phyloP scores from a whole-genome alignment of 352 stramenopile species.

The Phytophthora brassicae region DNA sequence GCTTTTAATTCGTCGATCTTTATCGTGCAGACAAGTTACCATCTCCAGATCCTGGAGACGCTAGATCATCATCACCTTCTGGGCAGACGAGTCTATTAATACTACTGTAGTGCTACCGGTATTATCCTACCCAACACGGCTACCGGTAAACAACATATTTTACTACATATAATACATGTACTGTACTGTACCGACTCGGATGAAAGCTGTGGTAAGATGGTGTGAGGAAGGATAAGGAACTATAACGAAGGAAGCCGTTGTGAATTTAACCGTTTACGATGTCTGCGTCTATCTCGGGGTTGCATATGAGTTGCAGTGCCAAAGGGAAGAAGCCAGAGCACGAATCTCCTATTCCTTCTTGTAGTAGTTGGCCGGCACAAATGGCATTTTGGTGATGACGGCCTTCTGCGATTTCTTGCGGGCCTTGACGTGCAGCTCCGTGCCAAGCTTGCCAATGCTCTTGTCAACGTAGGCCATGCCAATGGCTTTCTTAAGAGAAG shows the following conservation, averaged over 20 bases:
- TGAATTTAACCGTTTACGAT: constrained; percentile 5
- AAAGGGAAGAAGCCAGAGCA: constrained; percentile 9
- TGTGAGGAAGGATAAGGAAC: neutral
- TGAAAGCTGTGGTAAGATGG: neutral
- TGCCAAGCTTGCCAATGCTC: constrained; percentile 89
- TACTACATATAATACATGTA: no score
- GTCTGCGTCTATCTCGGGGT: constrained; percentile 15
- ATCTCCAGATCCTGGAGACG: no score
- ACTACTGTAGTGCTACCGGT: no score
- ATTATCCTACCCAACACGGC: no score
- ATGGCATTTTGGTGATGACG: constrained; percentile 98
- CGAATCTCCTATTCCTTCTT: constrained; percentile 62
- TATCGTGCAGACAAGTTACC: no score
- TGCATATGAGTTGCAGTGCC: constrained; percentile 8
- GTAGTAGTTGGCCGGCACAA: constrained; percentile 97
- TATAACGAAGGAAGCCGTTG: neutral
- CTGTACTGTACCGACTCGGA: no score
- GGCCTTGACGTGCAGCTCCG: constrained; percentile 93
- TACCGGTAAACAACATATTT: no score
- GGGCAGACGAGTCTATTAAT: no score
- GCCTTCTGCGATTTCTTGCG: constrained; percentile 94
- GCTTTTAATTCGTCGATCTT: no score
- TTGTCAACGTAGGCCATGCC: constrained; percentile 99
- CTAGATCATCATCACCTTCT: no score
- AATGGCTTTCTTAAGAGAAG: constrained; percentile 95